phyloP scores from a whole-genome alignment of 306 rosid genomes.

The Rubus parviflorus region DNA sequence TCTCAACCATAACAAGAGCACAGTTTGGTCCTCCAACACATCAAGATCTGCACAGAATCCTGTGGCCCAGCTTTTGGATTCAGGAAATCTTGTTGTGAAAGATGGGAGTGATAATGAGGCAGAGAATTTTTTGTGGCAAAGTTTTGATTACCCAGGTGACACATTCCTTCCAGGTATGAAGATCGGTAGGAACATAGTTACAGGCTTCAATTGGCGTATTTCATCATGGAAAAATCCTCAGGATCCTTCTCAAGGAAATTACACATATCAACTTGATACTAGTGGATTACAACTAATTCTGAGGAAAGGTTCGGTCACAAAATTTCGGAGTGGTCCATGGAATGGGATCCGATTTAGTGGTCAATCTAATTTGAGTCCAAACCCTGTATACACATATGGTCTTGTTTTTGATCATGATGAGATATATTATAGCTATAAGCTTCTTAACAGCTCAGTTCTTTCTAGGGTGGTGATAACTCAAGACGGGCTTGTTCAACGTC shows the following conservation, averaged over 20 bases:
- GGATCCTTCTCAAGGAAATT: slow-evolving; percentile 1
- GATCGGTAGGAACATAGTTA: slow-evolving; percentile 6
- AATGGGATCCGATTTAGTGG: slow-evolving; percentile 9
- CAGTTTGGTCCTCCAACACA: too few relatives aligned
- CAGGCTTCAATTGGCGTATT: not conserved
- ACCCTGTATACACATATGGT: not conserved
- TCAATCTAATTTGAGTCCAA: not conserved
- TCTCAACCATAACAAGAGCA: too few relatives aligned
- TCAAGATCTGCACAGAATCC: too few relatives aligned
- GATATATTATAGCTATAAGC: not conserved
- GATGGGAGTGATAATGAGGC: too few relatives aligned
- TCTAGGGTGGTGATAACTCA: not conserved
- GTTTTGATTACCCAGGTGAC: too few relatives aligned
- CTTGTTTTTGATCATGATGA: slow-evolving; percentile 6
- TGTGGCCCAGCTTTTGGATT: too few relatives aligned
- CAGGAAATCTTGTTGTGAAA: too few relatives aligned
- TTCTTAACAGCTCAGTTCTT: not conserved
- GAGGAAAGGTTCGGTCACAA: not conserved
- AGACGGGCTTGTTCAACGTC: not conserved
- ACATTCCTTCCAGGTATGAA: slow-evolving; percentile 30
- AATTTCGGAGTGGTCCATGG: slow-evolving; percentile 1
- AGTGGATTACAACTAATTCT: not conserved
- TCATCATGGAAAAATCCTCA: slow-evolving; percentile 22
- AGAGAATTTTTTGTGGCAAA: too few relatives aligned
- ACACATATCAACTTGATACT: slow-evolving; percentile 10